phyloP scores from a whole-genome alignment of 305 asterid genomes.

The Rubia occidens region DNA sequence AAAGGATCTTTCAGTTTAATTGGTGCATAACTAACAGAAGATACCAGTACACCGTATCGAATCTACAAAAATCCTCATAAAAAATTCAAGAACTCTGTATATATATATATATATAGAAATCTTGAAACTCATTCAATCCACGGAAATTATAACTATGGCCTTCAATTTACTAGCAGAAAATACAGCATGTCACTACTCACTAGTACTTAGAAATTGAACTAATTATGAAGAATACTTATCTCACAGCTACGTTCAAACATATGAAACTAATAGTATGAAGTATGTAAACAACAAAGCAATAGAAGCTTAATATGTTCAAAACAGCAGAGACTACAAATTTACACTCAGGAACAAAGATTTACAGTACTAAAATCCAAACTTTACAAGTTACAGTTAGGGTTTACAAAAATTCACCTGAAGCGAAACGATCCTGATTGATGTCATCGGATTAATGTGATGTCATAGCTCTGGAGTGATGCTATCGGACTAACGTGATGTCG shows the following conservation, averaged over 20 bases:
- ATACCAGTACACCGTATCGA: neutral
- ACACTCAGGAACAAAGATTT: too few species aligned
- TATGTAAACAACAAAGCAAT: neutral
- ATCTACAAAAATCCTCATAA: neutral
- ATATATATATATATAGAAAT: neutral
- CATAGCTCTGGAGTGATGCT: too few species aligned
- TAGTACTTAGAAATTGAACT: neutral
- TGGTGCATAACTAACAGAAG: neutral
- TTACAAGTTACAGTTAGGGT: too few species aligned
- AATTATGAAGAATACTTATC: neutral
- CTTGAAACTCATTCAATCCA: neutral
- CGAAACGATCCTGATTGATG: too few species aligned
- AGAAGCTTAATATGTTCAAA: too few species aligned
- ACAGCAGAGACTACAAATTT: too few species aligned
- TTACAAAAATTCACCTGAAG: too few species aligned
- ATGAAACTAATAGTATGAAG: neutral
- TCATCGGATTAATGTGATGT: too few species aligned
- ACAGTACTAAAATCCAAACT: too few species aligned
- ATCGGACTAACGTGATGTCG: too few species aligned
- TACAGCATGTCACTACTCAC: neutral
- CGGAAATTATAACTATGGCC: neutral
- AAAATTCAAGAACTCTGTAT: neutral
- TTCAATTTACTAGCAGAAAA: neutral
- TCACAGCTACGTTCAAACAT: neutral
- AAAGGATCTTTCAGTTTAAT: neutral